Conservation (phyloP, 139 green algal species). For the Picochlorum sp. region DNA sequence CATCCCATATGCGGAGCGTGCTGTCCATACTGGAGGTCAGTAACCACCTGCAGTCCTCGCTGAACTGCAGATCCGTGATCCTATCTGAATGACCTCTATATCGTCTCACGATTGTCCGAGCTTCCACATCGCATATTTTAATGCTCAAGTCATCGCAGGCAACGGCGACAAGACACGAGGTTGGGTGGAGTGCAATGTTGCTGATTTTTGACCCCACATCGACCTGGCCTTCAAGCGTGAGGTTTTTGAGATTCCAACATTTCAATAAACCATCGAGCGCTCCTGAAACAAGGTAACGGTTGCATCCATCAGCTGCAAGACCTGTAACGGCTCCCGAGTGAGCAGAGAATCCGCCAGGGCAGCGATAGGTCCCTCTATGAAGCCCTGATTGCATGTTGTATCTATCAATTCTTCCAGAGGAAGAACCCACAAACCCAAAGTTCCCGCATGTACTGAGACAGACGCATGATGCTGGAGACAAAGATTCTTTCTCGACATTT, state of each 20-base stretch:
- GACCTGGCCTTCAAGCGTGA: conserved; percentile 40
- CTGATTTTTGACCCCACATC: conserved; percentile 5
- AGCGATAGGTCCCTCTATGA: conserved; percentile 58
- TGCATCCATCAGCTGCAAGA: conserved; percentile 50
- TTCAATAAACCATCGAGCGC: conserved; percentile 57
- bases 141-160: conserved; percentile 51
- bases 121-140: conserved; percentile 48
- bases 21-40: conserved; percentile 78
- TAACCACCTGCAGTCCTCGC: conserved; percentile 77
- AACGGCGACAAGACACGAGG: conserved; percentile 40
- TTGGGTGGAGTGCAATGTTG: conserved; percentile 35
- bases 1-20: conserved; percentile 83
- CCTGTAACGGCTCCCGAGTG: conserved; percentile 56
- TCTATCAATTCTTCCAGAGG: conserved; percentile 68
- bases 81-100: conserved; percentile 77
- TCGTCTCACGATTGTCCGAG: conserved; percentile 59
- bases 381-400: conserved; percentile 95
- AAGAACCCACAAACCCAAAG: conserved; percentile 84
- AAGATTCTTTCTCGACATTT: neutral
- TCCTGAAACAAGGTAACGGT: conserved; percentile 54
- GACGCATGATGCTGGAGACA: neutral
- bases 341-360: neutral
- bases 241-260: conserved; percentile 72
- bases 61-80: conserved; percentile 67
- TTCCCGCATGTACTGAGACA: conserved; percentile 84